Evolutionary conservation across 2,329 filamentous ascomycete genomes (phyloP).

Genomic region (Xylariales sp.): DNA sequence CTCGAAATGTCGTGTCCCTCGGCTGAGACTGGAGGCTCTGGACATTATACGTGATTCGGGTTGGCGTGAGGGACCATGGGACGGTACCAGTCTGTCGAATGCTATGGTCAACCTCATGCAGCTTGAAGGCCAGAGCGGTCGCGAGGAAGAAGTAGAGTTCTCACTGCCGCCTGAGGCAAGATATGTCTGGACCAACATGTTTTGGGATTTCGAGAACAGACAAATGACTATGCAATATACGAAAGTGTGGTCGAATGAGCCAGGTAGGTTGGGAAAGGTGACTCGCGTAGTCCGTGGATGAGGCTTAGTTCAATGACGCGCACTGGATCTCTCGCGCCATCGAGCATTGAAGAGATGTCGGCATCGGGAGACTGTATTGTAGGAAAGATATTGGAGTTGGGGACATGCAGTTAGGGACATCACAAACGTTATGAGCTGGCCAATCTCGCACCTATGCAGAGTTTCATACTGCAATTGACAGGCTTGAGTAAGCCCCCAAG

Average conservation of each 20-base stretch:
- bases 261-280: constrained; percentile 17
- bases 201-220: constrained; percentile 21
- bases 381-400: no score
- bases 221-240: constrained; percentile 20
- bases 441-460: no score
- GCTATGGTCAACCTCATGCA: constrained; percentile 16
- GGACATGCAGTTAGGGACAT: no score
- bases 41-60: constrained; percentile 12
- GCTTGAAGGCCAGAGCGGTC: constrained; percentile 18
- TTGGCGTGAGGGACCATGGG: constrained; percentile 23
- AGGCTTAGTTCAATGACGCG: constrained; percentile 34
- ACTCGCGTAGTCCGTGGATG: constrained; percentile 16
- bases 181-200: constrained; percentile 22
- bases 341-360: no score
- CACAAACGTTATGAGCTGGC: no score
- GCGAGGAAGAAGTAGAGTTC: not conserved
- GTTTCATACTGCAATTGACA: no score
- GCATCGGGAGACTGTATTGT: no score
- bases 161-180: constrained; percentile 12
- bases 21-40: constrained; percentile 14
- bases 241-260: constrained; percentile 15
- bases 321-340: constrained; percentile 60
- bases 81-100: constrained; percentile 17
- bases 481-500: no score
- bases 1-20: constrained; percentile 18